Conservation (phyloP, 345 rosid genomes). For the Gossypium longicalyx region DNA sequence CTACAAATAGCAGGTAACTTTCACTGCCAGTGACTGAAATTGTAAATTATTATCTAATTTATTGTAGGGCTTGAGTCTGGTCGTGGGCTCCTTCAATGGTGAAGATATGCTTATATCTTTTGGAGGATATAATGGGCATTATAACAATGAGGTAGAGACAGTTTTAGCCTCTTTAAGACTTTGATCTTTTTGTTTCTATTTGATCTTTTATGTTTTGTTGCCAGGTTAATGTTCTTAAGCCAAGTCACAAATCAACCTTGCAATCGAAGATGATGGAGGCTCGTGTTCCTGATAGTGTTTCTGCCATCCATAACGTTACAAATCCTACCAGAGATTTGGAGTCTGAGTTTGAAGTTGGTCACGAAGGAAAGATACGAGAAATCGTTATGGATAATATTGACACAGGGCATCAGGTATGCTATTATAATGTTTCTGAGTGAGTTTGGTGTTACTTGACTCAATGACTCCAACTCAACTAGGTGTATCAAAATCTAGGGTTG, state of each 20-base stretch:
- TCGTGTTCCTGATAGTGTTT: conserved; percentile 69
- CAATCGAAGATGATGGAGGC: conserved; percentile 55
- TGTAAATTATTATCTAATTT: conserved; percentile 7
- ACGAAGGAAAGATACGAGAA: conserved; percentile 85
- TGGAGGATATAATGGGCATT: conserved; percentile 97
- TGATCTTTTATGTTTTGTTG: conserved; percentile 13
- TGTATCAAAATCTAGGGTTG: background rate
- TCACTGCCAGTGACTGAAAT: background rate
- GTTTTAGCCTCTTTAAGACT: conserved; percentile 12
- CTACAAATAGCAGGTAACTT: background rate
- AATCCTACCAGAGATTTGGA: conserved; percentile 77
- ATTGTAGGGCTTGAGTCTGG: conserved; percentile 87
- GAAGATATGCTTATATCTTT: conserved; percentile 88
- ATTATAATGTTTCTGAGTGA: background rate
- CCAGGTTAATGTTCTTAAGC: conserved; percentile 88
- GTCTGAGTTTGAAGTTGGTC: conserved; percentile 74
- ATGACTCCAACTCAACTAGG: background rate
- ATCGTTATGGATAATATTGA: conserved; percentile 70
- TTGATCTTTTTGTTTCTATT: background rate
- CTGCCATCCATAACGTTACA: conserved; percentile 64
- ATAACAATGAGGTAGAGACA: conserved; percentile 71
- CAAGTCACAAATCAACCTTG: conserved; percentile 89
- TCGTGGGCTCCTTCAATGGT: conserved; percentile 67
- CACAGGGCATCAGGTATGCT: conserved; percentile 43
- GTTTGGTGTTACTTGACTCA: background rate